Evolutionary conservation across 2,329 filamentous ascomycete species (phyloP).

Genomic region (Intubia oerlemansii): DNA sequence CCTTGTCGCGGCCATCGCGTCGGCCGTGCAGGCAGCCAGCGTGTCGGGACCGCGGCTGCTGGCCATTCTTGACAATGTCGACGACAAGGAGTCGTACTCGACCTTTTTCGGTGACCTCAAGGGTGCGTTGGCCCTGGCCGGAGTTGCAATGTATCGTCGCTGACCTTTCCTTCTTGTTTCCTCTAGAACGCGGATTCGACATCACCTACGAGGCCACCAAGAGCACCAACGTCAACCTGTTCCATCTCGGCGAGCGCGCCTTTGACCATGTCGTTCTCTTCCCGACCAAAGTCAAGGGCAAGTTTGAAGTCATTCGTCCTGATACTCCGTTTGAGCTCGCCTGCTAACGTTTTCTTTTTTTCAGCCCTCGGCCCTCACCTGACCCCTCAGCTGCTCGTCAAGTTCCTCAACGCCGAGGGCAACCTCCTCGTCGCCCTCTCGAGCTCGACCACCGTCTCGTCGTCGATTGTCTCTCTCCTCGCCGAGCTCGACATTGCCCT

Average conservation of each 20-base stretch:
- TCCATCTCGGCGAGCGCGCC: constrained; percentile 65
- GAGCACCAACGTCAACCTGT: constrained; percentile 54
- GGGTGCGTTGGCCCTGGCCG: constrained; percentile 22
- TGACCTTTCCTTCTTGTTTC: neutral
- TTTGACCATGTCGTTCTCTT: constrained; percentile 87
- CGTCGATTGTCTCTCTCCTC: constrained; percentile 56
- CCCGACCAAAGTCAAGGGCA: constrained; percentile 77
- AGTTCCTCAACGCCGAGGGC: constrained; percentile 77
- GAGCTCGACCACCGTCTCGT: constrained; percentile 45
- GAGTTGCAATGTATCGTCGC: too few species aligned
- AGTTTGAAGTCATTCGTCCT: constrained; percentile 3
- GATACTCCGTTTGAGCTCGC: accelerated
- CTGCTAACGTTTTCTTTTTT: neutral
- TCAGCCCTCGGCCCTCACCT: constrained; percentile 70
- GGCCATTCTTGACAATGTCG: constrained; percentile 65
- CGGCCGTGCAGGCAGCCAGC: constrained; percentile 55
- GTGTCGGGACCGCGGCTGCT: constrained; percentile 60
- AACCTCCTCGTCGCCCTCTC: constrained; percentile 81
- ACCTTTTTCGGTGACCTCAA: constrained; percentile 57
- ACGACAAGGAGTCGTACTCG: constrained; percentile 65
- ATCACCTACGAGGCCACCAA: constrained; percentile 70
- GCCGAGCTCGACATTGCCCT: constrained; percentile 75
- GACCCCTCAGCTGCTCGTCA: constrained; percentile 65
- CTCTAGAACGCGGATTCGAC: constrained; percentile 58
- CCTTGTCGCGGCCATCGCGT: constrained; percentile 43